Base-by-base conservation (phyloP, 2,329 filamentous ascomycete species). In the Stagonosporopsis rhizophila region DNA sequence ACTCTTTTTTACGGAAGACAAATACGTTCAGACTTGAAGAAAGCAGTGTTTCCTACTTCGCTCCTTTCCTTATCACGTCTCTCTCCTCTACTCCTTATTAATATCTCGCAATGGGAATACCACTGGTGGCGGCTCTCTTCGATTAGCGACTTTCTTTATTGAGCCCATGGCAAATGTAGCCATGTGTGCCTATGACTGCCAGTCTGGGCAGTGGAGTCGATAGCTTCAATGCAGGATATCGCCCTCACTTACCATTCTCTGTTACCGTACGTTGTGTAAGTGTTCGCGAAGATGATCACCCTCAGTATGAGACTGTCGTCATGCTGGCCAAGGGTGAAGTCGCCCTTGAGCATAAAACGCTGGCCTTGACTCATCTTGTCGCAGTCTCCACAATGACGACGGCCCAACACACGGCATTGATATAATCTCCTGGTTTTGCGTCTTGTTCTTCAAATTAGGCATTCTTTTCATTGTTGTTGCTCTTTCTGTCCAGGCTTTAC, bases 171-270 rank as follows among this genome's bases (percentile, higher is more conserved):
- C 49, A 45, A 32, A 34, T 19, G 11, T 41, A 30, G n/a, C 45
- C 42, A 27, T 27, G 17, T 25, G 15, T 38, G 23, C 28, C 45
- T 37, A 27, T 27, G 17, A 32, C 11, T 27, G 23, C 35, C 46
- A 3, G 14, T 22, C 14, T 34, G 22, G 37, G 53, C 47, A 51
- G 37, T 51, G 22, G 52, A 56, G 42, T 51, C 46, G 53, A 56
- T 56, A 56, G 47, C 37, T 47, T 38, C 53, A 66, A 65, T 65
- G 56, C 39, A 44, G 55, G 56, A 52, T 56, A 55, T 66, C 58
- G 51, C 58, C 58, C 44, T 61, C 57, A 45, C 37, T 47, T 39
- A n/a, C 44, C 14, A 14, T 44, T 12, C 15, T 45, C 39, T 23
- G 25, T 23, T 28, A 15, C 46, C 12, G 19, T 38, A 17, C 14